Evolutionary conservation across 768 basidiomycete genomes (phyloP).

Genomic region (Mycena pura): DNA sequence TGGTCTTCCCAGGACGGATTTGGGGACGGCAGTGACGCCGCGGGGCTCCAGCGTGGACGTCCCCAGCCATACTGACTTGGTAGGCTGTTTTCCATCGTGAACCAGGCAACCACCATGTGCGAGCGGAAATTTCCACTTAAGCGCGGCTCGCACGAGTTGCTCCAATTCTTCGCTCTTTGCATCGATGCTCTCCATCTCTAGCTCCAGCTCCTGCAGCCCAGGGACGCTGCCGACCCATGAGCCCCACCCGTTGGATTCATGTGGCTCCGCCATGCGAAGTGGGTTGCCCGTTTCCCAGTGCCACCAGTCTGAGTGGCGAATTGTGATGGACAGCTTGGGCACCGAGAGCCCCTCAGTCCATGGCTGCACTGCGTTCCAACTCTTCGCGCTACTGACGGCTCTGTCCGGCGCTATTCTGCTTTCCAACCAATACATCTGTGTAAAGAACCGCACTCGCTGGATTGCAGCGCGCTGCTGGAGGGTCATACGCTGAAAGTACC

Average conservation of each 20-base stretch:
- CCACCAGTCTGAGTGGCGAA: slow-evolving; percentile 35
- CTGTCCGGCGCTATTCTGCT: not conserved
- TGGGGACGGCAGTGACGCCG: no score
- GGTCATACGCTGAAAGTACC: slow-evolving; percentile 25
- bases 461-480: slow-evolving; percentile 26
- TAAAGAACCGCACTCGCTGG: slow-evolving; percentile 26
- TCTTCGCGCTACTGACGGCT: no score
- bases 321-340: slow-evolving; percentile 23
- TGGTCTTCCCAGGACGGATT: no score
- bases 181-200: slow-evolving; percentile 35
- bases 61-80: slow-evolving; percentile 12
- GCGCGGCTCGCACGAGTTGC: slow-evolving; percentile 7
- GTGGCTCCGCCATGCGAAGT: slow-evolving; percentile 23
- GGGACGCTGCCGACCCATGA: slow-evolving; percentile 8
- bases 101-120: not conserved
- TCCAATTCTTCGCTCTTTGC: slow-evolving; percentile 29
- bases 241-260: slow-evolving; percentile 20
- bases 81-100: slow-evolving; percentile 8
- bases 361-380: no score
- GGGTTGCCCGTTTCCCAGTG: slow-evolving; percentile 28
- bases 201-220: slow-evolving; percentile 24
- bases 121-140: slow-evolving; percentile 15
- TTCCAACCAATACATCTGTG: slow-evolving; percentile 32
- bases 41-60: no score
- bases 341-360: slow-evolving; percentile 5